Base-by-base conservation (phyloP, 306 rosid species). In the Alnus rubra region DNA sequence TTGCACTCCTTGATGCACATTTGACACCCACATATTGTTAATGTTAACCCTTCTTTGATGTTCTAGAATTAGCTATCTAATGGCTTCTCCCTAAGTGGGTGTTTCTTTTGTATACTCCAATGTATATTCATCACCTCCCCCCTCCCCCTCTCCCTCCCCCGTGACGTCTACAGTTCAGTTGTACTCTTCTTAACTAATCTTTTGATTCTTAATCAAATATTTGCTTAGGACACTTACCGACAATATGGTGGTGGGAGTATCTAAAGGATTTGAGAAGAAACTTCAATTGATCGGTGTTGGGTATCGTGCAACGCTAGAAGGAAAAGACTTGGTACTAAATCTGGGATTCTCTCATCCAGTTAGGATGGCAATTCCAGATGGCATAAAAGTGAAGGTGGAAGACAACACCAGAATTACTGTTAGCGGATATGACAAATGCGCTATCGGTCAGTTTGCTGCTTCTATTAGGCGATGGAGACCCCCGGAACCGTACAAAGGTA, bases 321-420 rank as follows among this genome's bases (percentile, higher is more conserved):
- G 94, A 69, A 88, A 82, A 35, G 92, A 83, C 59, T 73, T 96
- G 82, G 94, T 96, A 53, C 56, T 96, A 82, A 96, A 91, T 83
- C 98, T 96, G 79, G 98, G 98, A 69, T 96, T 93, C 86, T 96
- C 99, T 82, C 99, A 96, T 88, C 98, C 98, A 28, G 99, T 93
- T 69, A 93, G 81, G 83, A 93, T 93, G 99, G 23, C 83, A 64
- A 90, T 91, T 60, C 99, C 98, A 3, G 78, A 74, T 39, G 98
- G 97, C 74, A 83, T 95, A 55, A 86, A 82, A 70, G 92, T 89
- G 85, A 95, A 93, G 86, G 98, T 95, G 74, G 99, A 95, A 76
- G 98, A 95, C 3, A 95, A 90, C 81, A 95, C 97, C 79, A 88
- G 93, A 85, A 82, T 95, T 69, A 81, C 91, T 12, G 93, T 95